A percentile compares a stretch with the other conserved stretches of the same genome.
phyloP scores from a whole-genome alignment of 2,329 filamentous ascomycete genomes.

The Xylariaceae sp. region DNA sequence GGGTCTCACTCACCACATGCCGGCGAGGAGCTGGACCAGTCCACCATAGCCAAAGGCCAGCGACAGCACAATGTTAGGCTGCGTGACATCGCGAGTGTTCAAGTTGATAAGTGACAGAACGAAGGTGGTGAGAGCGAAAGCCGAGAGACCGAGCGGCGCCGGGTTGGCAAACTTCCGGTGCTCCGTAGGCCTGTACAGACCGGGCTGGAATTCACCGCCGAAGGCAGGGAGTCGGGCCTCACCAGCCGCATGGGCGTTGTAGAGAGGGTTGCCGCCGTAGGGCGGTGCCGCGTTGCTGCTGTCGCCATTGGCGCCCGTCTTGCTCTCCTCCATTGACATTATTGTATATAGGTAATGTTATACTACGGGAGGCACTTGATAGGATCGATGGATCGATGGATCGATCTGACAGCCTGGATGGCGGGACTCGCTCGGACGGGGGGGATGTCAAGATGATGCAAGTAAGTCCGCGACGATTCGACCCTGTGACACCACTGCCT shows the following conservation, averaged over 20 bases:
- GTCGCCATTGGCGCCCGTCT: neutral
- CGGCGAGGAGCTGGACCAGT: conserved; percentile 71
- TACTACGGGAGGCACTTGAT: neutral
- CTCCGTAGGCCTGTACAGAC: conserved; percentile 58
- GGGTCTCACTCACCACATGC: conserved; percentile 70
- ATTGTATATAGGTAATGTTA: neutral
- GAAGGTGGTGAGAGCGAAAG: conserved; percentile 81
- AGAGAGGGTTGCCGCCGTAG: conserved; percentile 41
- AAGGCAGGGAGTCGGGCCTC: conserved; percentile 53
- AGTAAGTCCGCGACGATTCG: neutral
- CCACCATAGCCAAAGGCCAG: conserved; percentile 73
- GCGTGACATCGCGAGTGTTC: conserved; percentile 54
- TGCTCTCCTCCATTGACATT: neutral
- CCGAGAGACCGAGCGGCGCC: conserved; percentile 69
- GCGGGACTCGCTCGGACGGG: neutral
- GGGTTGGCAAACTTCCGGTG: conserved; percentile 76
- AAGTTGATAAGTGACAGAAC: conserved; percentile 73
- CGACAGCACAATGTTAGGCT: conserved; percentile 64
- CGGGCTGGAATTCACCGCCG: conserved; percentile 70
- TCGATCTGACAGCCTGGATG: neutral
- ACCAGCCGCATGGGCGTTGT: conserved; percentile 33
- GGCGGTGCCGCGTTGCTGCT: neutral
- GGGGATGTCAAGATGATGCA: neutral
- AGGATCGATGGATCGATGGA: too few species aligned
- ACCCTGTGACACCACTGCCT: neutral